Base-by-base conservation (phyloP, 352 stramenopile genomes). In the Phytopythium ostracodes region DNA sequence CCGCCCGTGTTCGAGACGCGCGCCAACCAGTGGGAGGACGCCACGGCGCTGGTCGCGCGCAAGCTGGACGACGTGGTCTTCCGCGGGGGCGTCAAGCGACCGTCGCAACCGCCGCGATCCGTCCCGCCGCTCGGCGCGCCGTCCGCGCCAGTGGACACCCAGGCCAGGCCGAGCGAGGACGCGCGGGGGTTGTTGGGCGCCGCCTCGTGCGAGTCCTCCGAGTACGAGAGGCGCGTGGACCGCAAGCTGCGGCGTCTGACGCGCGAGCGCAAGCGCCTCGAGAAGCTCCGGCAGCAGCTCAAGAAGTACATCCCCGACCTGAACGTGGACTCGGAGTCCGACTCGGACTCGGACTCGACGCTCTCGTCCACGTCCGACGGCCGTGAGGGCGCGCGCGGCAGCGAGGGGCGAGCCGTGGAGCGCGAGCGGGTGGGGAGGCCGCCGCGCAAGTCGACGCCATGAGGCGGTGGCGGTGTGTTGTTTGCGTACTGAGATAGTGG, bases 281-380 rank as follows among this genome's bases (percentile, higher is more conserved):
- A 64, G 8, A 72, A 71, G 60, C 64, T 84, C 33, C 72, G 70
- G 56, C 29, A 31, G n/a, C 71, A 82, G 62, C 61, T 84, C 46
- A 77, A 79, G 54, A 72, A 84, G 40, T 81, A 79, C 53, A 72
- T 84, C 8, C 73, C 76, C 27, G 76, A 84, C 35, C 51, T 84
- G 55, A 64, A 72, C 52, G 71, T 58, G 40, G 72, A 77, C 46
- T 76, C 72, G 44, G 72, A 75, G 25, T 81, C 73, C 22, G 71
- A 70, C 22, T 62, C 57, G 20, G 76, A 78, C 42, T 82, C 73
- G 58, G 25, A 76, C 31, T 66, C 65, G 25, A 69, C 71, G 24
- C 38, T 55, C 22, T 64, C 63, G 44, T 68, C 66, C 22, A 62
- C 59, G n/a, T 51, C 58, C 2, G 70, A 51, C n/a, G 4, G 35